Conservation (phyloP, 495 filamentous ascomycete species). For the Penicillium tannophilum region DNA sequence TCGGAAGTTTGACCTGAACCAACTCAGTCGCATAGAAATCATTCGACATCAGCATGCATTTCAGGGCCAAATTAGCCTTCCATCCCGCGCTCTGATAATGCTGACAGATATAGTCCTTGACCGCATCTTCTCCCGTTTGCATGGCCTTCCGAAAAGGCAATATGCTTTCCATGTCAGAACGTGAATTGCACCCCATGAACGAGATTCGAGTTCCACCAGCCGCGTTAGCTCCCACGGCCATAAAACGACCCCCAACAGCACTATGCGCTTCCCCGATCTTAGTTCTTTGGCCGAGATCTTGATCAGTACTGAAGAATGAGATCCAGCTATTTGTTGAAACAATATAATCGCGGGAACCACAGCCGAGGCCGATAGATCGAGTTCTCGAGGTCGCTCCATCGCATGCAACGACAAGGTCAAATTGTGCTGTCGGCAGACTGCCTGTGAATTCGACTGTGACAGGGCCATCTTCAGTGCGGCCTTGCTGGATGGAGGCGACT, state of each 20-base stretch:
- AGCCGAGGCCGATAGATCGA: constrained; percentile 45
- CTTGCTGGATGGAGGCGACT: constrained; percentile 19
- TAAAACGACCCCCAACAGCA: constrained; percentile 37
- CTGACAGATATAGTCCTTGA: constrained; percentile 42
- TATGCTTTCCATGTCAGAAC: constrained; percentile 25
- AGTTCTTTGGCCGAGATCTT: constrained; percentile 40
- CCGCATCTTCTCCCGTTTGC: constrained; percentile 38
- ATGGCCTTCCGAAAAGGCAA: constrained; percentile 39
- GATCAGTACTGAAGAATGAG: constrained; percentile 41
- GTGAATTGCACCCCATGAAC: constrained; percentile 35
- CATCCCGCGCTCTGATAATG: constrained; percentile 44
- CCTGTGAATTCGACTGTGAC: constrained; percentile 40
- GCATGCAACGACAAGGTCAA: constrained; percentile 51
- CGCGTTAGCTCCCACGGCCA: constrained; percentile 36
- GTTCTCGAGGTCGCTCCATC: constrained; percentile 53
- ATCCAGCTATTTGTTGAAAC: constrained; percentile 38
- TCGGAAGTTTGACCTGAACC: constrained; percentile 47
- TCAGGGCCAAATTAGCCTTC: constrained; percentile 38
- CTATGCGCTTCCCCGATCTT: constrained; percentile 35
- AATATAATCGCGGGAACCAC: constrained; percentile 42
- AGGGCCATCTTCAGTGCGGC: constrained; percentile 25
- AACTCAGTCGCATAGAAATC: constrained; percentile 53
- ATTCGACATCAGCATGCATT: constrained; percentile 39
- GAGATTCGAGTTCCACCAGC: constrained; percentile 31
- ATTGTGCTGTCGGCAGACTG: constrained; percentile 36